These are phyloP conservation scores for Schizosaccharomyces versatilis DNA, from an alignment of 1,139 yeast species.

Conservation along the genomic window DNA sequence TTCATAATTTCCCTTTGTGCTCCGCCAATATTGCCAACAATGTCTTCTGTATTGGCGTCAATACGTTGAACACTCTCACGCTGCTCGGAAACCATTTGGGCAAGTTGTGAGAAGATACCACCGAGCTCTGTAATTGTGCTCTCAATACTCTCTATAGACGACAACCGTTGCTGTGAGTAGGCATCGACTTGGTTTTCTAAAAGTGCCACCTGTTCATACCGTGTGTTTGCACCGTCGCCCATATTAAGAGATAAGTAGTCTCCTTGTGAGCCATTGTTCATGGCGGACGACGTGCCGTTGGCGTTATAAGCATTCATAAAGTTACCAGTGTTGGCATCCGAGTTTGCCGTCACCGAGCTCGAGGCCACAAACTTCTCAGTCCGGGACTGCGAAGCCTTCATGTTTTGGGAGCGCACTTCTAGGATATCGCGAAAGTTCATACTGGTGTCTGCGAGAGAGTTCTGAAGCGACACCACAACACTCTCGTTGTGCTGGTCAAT, in stretches of 20 bases:
- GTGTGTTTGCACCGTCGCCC: slow-evolving; percentile 16
- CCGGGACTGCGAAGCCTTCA: slow-evolving; percentile 56
- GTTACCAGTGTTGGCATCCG: background rate
- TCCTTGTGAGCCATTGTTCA: too few species aligned
- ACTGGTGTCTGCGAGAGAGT: slow-evolving; percentile 74
- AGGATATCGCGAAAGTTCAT: slow-evolving; percentile 78
- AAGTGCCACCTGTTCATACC: slow-evolving; percentile 44
- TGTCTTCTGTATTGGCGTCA: slow-evolving; percentile 87
- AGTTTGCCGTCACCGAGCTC: background rate
- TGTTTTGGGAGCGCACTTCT: slow-evolving; percentile 68
- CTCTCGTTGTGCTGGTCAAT: slow-evolving; percentile 55
- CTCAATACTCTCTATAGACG: slow-evolving; percentile 90
- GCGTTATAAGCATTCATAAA: background rate
- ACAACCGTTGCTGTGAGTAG: slow-evolving; percentile 62
- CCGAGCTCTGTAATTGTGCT: slow-evolving; percentile 93
- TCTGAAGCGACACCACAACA: slow-evolving; percentile 66
- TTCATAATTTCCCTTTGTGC: slow-evolving; percentile 86
- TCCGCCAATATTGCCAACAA: slow-evolving; percentile 66
- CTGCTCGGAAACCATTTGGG: slow-evolving; percentile 94
- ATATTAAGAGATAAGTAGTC: background rate
- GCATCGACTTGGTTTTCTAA: slow-evolving; percentile 44
- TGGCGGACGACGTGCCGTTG: background rate
- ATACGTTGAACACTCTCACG: slow-evolving; percentile 80
- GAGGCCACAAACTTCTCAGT: slow-evolving; percentile 49
- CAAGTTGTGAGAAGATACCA: slow-evolving; percentile 75